Evolutionary conservation across 345 rosid species (phyloP), one percentile per base, ranked within the genome.

Genomic region (Capsella bursapastoris): DNA sequence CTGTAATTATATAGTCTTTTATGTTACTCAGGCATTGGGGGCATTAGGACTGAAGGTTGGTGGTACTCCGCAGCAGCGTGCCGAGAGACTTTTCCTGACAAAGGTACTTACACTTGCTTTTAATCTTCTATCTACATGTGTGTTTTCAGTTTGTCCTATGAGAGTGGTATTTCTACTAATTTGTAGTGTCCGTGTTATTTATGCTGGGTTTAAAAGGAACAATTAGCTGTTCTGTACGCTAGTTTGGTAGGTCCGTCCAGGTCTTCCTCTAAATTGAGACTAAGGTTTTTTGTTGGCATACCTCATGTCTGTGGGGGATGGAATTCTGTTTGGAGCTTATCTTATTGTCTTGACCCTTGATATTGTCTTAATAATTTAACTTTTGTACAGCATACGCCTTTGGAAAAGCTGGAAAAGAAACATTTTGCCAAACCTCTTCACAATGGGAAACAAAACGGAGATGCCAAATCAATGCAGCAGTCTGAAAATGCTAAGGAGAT

Each of bases 31-130:
- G 98, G 98, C 90, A 41, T 80, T 90, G 84, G 88, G 85, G 64
- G 91, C 99, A 57, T 76, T 92, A 77, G 97, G 98, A 78, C 82
- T 96, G 70, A 96, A 92, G 80, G 82, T 86, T 80, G 99, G 98
- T 53, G 98, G 99, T 49, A 92, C 97, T 28, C 78, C 81, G 52
- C 89, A 88, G 83, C 97, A 89, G 83, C 93, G 97, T 50, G 98
- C 95, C 1, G 97, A 92, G 85, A 87, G 98, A 86, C 94, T 96
- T 70, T 88, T 96, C 81, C 90, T 92, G 59, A 88, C 93, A 22
- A 92, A 96, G 99, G 96, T 92, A 27, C 7, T 8, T 70, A 44
- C 38, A 27, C 64, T 74, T 57, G n/a, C 50, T 27, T 18, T 18
- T 32, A 7, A 8, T 49, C 43, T 65, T 50, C 27, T 64, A 12